phyloP scores from a whole-genome alignment of 176 grass and related monocot species.

The Musa itinerans region DNA sequence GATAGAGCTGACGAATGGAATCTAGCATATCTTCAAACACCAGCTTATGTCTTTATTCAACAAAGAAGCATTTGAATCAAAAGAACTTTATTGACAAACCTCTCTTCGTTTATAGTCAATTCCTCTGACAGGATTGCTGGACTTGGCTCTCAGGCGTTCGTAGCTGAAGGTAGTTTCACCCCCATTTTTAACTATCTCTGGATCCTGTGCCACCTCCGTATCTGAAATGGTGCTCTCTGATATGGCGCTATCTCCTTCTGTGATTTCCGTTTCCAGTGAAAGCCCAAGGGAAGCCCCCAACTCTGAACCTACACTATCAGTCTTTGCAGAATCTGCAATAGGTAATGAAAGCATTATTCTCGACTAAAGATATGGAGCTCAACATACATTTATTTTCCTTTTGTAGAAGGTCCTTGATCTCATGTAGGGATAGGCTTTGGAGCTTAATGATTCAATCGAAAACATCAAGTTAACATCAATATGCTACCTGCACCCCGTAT shows the following conservation, averaged over 20 bases:
- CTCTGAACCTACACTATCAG: conserved; percentile 26
- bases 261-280: conserved; percentile 43
- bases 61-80: background rate
- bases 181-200: conserved; percentile 47
- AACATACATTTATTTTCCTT: no score
- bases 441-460: background rate
- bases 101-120: conserved; percentile 98
- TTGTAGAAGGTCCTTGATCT: background rate
- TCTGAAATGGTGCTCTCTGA: conserved; percentile 32
- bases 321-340: conserved; percentile 33
- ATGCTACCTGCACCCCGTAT: background rate
- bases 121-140: conserved; percentile 68
- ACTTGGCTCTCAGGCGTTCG: conserved; percentile 76
- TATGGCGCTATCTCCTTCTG: conserved; percentile 31
- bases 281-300: conserved; percentile 39
- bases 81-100: conserved; percentile 33
- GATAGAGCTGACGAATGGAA: conserved; percentile 1
- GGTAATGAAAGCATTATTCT: conserved; percentile 17
- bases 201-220: conserved; percentile 39
- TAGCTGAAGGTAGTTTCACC: conserved; percentile 79
- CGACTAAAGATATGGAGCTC: background rate
- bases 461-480: background rate
- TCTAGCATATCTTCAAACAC: background rate
- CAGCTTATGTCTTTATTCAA: background rate
- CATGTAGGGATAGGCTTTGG: background rate